These are phyloP conservation scores for maize (Zea mays) DNA, from an alignment of 176 grass and related monocot species.

Conservation along the genomic window Zm-B73-REFERENCE-NAM-5.0 NC_050100.1:76699001-76699500, in stretches of 20 bases:
- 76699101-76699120: slow-evolving; percentile 14
- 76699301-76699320: slow-evolving; percentile 33
- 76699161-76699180: slow-evolving; percentile 30
- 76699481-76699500: background rate
- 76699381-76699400: background rate
- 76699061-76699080: slow-evolving; percentile 2
- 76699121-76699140: background rate
- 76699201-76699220: slow-evolving; percentile 6
- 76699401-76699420: slow-evolving; percentile 4
- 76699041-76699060: slow-evolving; percentile 23
- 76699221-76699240: slow-evolving; percentile 18
- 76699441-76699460: slow-evolving; percentile 23
- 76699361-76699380: slow-evolving; percentile 25
- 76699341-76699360: slow-evolving; percentile 13
- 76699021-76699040: slow-evolving; percentile 14
- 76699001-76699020: slow-evolving; percentile 3
- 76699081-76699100: slow-evolving; percentile 25
- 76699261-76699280: slow-evolving; percentile 9
- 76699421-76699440: slow-evolving; percentile 25
- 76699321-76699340: slow-evolving; percentile 29
- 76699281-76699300: slow-evolving; percentile 26
- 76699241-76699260: slow-evolving; percentile 33
- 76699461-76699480: slow-evolving; percentile 22
- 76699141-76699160: slow-evolving; percentile 24
- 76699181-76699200: slow-evolving; percentile 30